Conservation (phyloP, 192 early-diverging fungal genomes). For the Oehlia diaphana region DNA sequence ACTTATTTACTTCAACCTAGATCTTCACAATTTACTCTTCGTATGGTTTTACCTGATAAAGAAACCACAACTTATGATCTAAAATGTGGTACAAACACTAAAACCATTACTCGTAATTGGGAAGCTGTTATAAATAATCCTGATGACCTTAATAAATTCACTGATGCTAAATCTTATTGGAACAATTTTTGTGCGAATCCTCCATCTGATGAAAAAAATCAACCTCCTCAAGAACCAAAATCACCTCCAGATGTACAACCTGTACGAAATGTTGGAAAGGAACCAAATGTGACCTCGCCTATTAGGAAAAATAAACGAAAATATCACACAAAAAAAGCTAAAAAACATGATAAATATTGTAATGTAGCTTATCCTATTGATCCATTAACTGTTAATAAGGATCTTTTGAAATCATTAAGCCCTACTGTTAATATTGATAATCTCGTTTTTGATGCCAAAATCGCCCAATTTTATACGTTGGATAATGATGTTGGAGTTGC, state of each 20-base stretch:
- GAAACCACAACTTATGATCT: conserved; percentile 35
- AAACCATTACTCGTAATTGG: conserved; percentile 35
- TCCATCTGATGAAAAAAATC: conserved; percentile 22
- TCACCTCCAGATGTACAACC: background rate
- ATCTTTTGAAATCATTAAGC: background rate
- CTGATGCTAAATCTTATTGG: conserved; percentile 38
- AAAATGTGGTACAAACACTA: conserved; percentile 32
- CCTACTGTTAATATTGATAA: background rate
- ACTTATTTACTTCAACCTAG: conserved; percentile 3
- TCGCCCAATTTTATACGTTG: background rate
- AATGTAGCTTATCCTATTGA: conserved; percentile 25
- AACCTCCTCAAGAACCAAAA: background rate
- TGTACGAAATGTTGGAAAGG: background rate
- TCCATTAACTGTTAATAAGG: background rate
- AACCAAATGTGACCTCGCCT: background rate
- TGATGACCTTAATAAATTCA: conserved; percentile 34
- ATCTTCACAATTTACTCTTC: conserved; percentile 29
- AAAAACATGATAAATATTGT: background rate
- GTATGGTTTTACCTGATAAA: conserved; percentile 37
- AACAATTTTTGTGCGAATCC: conserved; percentile 31
- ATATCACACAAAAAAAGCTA: background rate
- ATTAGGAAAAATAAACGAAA: background rate
- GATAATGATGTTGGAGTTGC: conserved; percentile 35
- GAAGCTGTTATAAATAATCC: conserved; percentile 30
- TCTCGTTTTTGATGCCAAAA: background rate